These are phyloP conservation scores for Yamadazyma endophytica DNA, from an alignment of 805 yeast genomes.

Conservation along the genomic window DNA sequence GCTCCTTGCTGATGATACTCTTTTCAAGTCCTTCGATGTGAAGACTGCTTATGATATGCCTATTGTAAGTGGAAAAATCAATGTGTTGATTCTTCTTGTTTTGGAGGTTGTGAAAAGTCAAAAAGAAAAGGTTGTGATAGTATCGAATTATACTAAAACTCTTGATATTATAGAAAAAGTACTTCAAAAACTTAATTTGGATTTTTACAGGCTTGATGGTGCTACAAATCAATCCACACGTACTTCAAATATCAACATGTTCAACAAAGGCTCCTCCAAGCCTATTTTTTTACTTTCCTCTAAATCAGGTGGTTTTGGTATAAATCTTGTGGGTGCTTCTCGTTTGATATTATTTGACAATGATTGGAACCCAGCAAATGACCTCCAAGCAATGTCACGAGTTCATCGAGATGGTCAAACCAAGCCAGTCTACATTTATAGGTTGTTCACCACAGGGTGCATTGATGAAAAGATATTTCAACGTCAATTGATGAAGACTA, in stretches of 20 bases:
- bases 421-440: conserved; percentile 71
- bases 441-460: conserved; percentile 82
- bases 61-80: conserved; percentile 58
- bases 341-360: conserved; percentile 82
- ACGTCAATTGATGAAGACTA: conserved; percentile 80
- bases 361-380: conserved; percentile 96
- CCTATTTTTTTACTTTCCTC: conserved; percentile 79
- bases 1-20: conserved; percentile 48
- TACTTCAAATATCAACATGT: conserved; percentile 60
- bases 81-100: conserved; percentile 54
- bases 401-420: conserved; percentile 92
- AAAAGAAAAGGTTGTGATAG: conserved; percentile 74
- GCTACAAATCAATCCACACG: conserved; percentile 67
- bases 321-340: conserved; percentile 87
- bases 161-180: conserved; percentile 68
- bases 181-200: conserved; percentile 44
- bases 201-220: conserved; percentile 75
- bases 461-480: conserved; percentile 94
- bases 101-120: conserved; percentile 42
- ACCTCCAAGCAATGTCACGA: conserved; percentile 92
- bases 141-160: conserved; percentile 86
- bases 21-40: conserved; percentile 20
- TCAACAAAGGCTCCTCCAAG: conserved; percentile 45
- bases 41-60: conserved; percentile 3
- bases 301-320: conserved; percentile 91